Evolutionary conservation across 2,329 filamentous ascomycete species (phyloP), one percentile per base, ranked within the genome.

Genomic region (Aspergillus spinulosporus): DNA sequence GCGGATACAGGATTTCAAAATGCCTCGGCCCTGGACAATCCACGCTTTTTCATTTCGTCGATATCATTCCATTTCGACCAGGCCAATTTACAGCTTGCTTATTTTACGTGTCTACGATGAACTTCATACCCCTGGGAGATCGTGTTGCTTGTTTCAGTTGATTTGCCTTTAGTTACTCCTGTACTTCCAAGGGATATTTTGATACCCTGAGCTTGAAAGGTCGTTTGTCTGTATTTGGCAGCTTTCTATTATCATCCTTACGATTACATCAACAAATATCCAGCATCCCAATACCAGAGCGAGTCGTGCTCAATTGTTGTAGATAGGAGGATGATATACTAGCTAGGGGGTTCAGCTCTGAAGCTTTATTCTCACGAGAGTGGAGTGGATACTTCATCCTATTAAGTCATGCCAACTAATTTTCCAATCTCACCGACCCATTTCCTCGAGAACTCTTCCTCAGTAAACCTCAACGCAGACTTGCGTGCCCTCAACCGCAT

Each of bases 381-480:
- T 21, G 21, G 21, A 21, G 21, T 21, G 21, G 21, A 21, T 21
- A 21, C 21, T 21, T 21, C 21, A 21, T 21, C 21, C 21, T 21
- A 21, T 21, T 21, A 12, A 44, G 15, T 72, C 66, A 82, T 62
- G 40, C 67, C 66, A 34, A 97, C 84, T 58, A 97, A 78, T 65
- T 81, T 84, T 67, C 88, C 85, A 79, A 95, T 84, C 72, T 95
- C 84, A 31, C 74, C 73, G 42, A 90, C 74, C 93, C 94, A 99
- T 63, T 86, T 87, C 64, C 81, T 82, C 1, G 83, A 86, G 76
- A 99, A 99, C 57, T 88, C 89, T 65, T 88, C 86, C 68, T 97
- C 93, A 0, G 90, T 92, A 69, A 99, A 99, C 46, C 94, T 80
- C 74, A 84, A 83, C 1, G 92, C 89, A 4, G 90, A 96, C 64